Percentiles rank a stretch among this genome's conserved stretches.
phyloP scores from a whole-genome alignment of 345 rosid genomes.

The Acer yangbiense region DNA sequence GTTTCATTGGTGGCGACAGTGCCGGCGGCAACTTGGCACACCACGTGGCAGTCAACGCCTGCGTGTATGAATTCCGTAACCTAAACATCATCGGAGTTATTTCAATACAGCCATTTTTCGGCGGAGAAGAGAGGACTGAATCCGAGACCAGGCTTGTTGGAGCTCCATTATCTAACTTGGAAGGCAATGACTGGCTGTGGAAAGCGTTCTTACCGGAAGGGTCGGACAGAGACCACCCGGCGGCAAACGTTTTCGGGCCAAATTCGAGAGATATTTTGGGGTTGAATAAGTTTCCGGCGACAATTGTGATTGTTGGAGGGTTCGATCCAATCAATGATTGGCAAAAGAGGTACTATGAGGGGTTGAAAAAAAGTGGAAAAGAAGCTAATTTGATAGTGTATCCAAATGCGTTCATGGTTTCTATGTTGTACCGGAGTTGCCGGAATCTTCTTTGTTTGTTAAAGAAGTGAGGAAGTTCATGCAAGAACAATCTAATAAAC shows the following conservation, averaged over 20 bases:
- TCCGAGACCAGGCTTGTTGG: constrained; percentile 23
- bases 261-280: constrained; percentile 22
- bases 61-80: constrained; percentile 3
- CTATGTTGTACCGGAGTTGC: constrained; percentile 29
- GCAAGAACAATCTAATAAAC: neutral
- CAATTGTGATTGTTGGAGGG: constrained; percentile 31
- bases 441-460: constrained; percentile 27
- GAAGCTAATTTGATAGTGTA: constrained; percentile 34
- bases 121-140: constrained; percentile 41
- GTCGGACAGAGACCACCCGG: constrained; percentile 23
- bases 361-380: constrained; percentile 37
- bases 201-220: constrained; percentile 32
- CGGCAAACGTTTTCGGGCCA: constrained; percentile 16
- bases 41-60: constrained; percentile 34
- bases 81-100: constrained; percentile 29
- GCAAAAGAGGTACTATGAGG: constrained; percentile 38
- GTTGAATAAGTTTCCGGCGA: constrained; percentile 20
- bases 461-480: constrained; percentile 27
- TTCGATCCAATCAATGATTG: constrained; percentile 46
- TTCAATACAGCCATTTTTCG: constrained; percentile 38
- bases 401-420: constrained; percentile 37
- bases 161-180: constrained; percentile 15
- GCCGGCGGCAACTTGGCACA: constrained; percentile 49
- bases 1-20: constrained; percentile 41
- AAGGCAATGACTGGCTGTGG: constrained; percentile 27